These are phyloP conservation scores for Dipteronia sinensis DNA, from an alignment of 345 rosid species.

Conservation along the genomic window DNA sequence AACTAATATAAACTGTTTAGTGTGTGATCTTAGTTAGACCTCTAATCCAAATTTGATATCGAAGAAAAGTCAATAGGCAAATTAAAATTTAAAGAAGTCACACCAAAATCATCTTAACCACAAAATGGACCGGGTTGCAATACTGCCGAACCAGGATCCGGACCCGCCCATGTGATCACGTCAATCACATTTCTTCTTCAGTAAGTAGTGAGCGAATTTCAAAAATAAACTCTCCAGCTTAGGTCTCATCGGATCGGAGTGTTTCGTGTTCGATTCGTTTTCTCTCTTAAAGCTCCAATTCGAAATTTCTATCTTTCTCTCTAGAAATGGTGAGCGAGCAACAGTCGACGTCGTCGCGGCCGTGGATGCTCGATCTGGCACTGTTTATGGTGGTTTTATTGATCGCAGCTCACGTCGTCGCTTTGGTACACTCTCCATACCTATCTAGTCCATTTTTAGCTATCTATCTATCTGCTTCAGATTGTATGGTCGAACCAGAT, in stretches of 20 bases:
- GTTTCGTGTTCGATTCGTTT: not conserved
- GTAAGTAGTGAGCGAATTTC: not conserved
- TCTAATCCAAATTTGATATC: too few species aligned
- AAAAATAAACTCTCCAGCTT: not conserved
- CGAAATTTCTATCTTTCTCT: not conserved
- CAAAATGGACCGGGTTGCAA: not conserved
- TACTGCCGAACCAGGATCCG: not conserved
- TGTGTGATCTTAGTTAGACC: too few species aligned
- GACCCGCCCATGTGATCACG: not conserved
- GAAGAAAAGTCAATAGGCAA: too few species aligned
- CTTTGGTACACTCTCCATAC: constrained; percentile 46
- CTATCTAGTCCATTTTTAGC: not conserved
- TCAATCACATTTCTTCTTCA: too few species aligned
- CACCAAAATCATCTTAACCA: too few species aligned
- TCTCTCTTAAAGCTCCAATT: not conserved
- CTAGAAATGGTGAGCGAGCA: constrained; percentile 51
- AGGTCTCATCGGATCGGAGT: not conserved
- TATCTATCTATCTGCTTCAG: not conserved
- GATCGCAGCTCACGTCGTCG: constrained; percentile 80
- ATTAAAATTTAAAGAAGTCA: too few species aligned
- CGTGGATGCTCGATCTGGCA: constrained; percentile 74
- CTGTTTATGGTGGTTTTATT: constrained; percentile 63
- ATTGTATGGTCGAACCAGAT: not conserved
- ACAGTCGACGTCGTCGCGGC: constrained; percentile 31
- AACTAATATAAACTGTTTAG: too few species aligned